These are phyloP conservation scores for Plenodomus biglobosus DNA, from an alignment of 2,329 filamentous ascomycete species.

Conservation along the genomic window DNA sequence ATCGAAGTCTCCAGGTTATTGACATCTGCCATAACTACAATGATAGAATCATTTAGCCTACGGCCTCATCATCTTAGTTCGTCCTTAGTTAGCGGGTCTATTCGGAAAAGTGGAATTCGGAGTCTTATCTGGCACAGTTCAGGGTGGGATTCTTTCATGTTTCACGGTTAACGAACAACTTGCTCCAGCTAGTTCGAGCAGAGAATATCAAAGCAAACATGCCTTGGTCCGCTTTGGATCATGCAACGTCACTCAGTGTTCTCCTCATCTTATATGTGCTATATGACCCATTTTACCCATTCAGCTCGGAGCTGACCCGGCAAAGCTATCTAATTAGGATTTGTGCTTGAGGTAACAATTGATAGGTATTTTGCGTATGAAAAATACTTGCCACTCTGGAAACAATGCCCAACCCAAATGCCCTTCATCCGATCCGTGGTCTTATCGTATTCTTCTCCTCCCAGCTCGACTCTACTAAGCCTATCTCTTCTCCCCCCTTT, in stretches of 20 bases:
- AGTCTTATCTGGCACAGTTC: constrained; percentile 32
- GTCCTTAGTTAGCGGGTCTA: constrained; percentile 26
- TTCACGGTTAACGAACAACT: constrained; percentile 28
- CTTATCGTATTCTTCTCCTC: constrained; percentile 28
- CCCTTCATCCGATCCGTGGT: constrained; percentile 30
- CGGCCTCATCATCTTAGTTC: constrained; percentile 34
- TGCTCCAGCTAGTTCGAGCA: constrained; percentile 25
- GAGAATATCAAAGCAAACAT: constrained; percentile 6
- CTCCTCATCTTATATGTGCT: too few species aligned
- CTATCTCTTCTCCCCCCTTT: not conserved
- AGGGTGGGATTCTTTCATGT: constrained; percentile 28
- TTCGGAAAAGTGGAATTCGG: constrained; percentile 37
- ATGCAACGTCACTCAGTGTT: not conserved
- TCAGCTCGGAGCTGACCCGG: too few species aligned
- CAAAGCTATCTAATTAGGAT: too few species aligned
- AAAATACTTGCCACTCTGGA: constrained; percentile 10
- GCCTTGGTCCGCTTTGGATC: constrained; percentile 4
- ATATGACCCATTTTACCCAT: too few species aligned
- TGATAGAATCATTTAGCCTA: constrained; percentile 35
- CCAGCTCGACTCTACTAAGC: constrained; percentile 12
- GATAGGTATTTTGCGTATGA: too few species aligned
- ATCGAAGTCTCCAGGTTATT: constrained; percentile 23
- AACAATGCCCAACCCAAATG: constrained; percentile 30
- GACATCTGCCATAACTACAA: constrained; percentile 30
- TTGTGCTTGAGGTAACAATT: too few species aligned